Percentiles rank a stretch among this genome's conserved stretches.
These are phyloP conservation scores for Hypoxylon sp. DNA, from an alignment of 2,329 filamentous ascomycete genomes.

Conservation along the genomic window DNA sequence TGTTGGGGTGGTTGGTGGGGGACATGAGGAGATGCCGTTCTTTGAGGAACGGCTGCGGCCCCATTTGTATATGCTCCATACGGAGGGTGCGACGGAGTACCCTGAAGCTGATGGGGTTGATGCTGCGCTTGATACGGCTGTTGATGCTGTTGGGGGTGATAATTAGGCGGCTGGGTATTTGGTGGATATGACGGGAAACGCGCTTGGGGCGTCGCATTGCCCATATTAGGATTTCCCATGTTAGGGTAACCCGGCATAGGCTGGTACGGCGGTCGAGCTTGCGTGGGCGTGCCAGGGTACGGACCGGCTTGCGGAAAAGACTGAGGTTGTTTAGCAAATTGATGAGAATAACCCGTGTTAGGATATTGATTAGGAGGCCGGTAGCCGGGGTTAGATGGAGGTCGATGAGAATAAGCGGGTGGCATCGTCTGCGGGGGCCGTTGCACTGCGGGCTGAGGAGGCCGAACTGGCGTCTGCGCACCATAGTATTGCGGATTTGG, in stretches of 20 bases:
- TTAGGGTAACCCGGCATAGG: constrained; percentile 60
- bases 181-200: constrained; percentile 52
- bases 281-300: constrained; percentile 60
- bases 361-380: constrained; percentile 65
- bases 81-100: constrained; percentile 50
- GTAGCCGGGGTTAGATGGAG: constrained; percentile 63
- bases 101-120: constrained; percentile 42
- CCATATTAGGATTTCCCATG: constrained; percentile 56
- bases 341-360: constrained; percentile 61
- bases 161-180: constrained; percentile 47
- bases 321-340: constrained; percentile 65
- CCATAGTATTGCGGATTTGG: constrained; percentile 62
- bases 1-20: constrained; percentile 51
- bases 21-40: constrained; percentile 53
- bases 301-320: constrained; percentile 67
- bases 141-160: constrained; percentile 47
- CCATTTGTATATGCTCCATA: constrained; percentile 54
- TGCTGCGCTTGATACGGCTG: constrained; percentile 51
- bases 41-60: constrained; percentile 46
- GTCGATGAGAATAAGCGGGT: constrained; percentile 55
- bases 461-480: constrained; percentile 58
- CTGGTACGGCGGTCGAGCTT: constrained; percentile 59
- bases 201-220: constrained; percentile 58
- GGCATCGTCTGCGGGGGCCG: constrained; percentile 59
- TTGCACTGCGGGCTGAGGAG: constrained; percentile 58